phyloP scores from a whole-genome alignment of 2,329 filamentous ascomycete genomes.

The Alternaria novae-zelandiae region DNA sequence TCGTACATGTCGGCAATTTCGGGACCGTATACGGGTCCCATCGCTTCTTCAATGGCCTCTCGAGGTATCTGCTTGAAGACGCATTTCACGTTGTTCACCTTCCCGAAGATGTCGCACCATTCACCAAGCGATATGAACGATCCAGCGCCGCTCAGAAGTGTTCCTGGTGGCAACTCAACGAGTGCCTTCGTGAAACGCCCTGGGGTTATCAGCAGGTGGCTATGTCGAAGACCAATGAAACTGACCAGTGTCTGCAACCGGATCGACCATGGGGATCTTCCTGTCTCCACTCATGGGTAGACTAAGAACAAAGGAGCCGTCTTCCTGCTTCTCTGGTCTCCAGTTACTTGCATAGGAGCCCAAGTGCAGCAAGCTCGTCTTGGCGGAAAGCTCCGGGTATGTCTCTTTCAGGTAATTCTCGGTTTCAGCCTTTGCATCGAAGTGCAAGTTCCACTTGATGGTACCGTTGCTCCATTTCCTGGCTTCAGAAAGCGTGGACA shows the following conservation, averaged over 20 bases:
- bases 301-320: conserved; percentile 27
- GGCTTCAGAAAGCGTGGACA: conserved; percentile 51
- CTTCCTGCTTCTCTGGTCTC: conserved; percentile 28
- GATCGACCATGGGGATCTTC: conserved; percentile 25
- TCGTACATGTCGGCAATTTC: conserved; percentile 44
- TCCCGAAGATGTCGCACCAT: conserved; percentile 31
- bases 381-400: conserved; percentile 31
- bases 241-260: conserved; percentile 27
- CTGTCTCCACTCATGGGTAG: conserved; percentile 25
- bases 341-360: conserved; percentile 34
- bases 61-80: conserved; percentile 21
- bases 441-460: conserved; percentile 47
- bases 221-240: background rate
- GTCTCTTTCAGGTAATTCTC: conserved; percentile 49
- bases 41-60: conserved; percentile 25
- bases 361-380: conserved; percentile 36
- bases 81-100: conserved; percentile 22
- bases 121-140: conserved; percentile 30
- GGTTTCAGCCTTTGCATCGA: conserved; percentile 50
- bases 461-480: conserved; percentile 42
- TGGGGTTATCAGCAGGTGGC: conserved; percentile 1
- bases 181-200: conserved; percentile 33
- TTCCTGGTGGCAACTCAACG: conserved; percentile 27
- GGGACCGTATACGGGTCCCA: conserved; percentile 27
- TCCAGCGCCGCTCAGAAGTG: conserved; percentile 33